phyloP scores from a whole-genome alignment of 371 early-diverging fungal genomes.

The Dinochytrium kinnereticum region DNA sequence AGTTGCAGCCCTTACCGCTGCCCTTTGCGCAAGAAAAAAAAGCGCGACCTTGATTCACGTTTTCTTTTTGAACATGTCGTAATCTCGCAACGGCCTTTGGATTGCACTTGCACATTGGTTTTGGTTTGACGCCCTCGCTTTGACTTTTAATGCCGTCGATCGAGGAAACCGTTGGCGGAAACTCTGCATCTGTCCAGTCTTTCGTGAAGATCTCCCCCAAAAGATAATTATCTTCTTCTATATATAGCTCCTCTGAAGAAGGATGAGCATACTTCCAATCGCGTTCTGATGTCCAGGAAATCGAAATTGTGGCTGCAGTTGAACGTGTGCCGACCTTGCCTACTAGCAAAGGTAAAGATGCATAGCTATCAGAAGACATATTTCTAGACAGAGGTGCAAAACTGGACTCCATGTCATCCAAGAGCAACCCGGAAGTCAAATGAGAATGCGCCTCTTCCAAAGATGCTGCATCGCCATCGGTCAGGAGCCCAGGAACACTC shows the following conservation, averaged over 20 bases:
- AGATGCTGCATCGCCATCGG: neutral
- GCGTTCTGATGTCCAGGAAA: neutral
- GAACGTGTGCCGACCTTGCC: neutral
- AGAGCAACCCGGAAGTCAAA: neutral
- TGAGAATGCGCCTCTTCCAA: neutral
- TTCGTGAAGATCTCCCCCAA: neutral
- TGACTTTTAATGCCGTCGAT: constrained; percentile 21
- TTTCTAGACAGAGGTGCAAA: neutral
- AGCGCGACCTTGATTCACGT: constrained; percentile 29
- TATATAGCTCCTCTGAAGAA: neutral
- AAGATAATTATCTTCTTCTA: neutral
- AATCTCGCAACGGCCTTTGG: constrained; percentile 8
- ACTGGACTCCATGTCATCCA: neutral
- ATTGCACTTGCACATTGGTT: constrained; percentile 13
- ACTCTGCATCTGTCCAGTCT: constrained; percentile 22
- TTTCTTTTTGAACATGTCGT: constrained; percentile 29
- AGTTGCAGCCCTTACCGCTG: constrained; percentile 14
- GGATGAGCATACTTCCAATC: neutral
- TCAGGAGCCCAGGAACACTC: neutral
- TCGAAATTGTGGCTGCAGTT: neutral
- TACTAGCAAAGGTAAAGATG: neutral
- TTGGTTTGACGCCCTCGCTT: neutral
- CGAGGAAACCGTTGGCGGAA: constrained; percentile 27
- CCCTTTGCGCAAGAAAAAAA: constrained; percentile 27
- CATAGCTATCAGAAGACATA: neutral